Base-by-base conservation (phyloP, 1,139 yeast species). In the Ogataea hybrid region DNA sequence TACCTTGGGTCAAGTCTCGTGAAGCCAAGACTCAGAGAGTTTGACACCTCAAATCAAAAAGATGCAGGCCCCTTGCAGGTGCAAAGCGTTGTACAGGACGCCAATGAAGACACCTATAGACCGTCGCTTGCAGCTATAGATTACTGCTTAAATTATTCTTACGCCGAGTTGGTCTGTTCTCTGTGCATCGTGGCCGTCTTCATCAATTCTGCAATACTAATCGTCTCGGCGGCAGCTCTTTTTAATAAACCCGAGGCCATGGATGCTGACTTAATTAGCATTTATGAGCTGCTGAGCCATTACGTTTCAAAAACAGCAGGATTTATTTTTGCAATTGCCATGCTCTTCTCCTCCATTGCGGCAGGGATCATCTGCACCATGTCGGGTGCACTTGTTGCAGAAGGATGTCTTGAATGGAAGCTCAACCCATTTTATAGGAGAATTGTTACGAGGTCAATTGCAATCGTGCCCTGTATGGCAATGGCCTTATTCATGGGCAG, bases 351-450 rank as follows among this genome's bases (percentile, higher is more conserved):
- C 4, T 90, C 92, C 14, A 86, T 84, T 55, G 80, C 87, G 52
- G 92, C 92, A 1, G 92, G 92, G 22, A 80, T 84, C 16, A 88
- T 84, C 2, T 84, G 92, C 61, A 84, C 94, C 1, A 73, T 84
- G 73, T 81, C 90, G 1, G 92, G 92, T 2, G 90, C 84, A 62
- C 80, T 84, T 61, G 84, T 84, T 9, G 79, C 87, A 42, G 94
- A 84, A 60, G 94, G 94, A 0, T 84, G 84, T 55, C 66, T 84
- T 35, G 77, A 83, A 48, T 84, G 92, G 94, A 70, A 78, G 0
- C 54, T 84, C 22, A 69, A 76, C 36, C 90, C 92, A 2, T 76
- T 85, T 65, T 56, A 80, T n/a, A 74, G 92, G 61, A 69, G 94
- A 51, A 65, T 84, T 9, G 60, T 79, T n/a, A 84, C 92, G 0